Conservation (phyloP, 2,329 filamentous ascomycete species). For the Ophiostoma montium region DNA sequence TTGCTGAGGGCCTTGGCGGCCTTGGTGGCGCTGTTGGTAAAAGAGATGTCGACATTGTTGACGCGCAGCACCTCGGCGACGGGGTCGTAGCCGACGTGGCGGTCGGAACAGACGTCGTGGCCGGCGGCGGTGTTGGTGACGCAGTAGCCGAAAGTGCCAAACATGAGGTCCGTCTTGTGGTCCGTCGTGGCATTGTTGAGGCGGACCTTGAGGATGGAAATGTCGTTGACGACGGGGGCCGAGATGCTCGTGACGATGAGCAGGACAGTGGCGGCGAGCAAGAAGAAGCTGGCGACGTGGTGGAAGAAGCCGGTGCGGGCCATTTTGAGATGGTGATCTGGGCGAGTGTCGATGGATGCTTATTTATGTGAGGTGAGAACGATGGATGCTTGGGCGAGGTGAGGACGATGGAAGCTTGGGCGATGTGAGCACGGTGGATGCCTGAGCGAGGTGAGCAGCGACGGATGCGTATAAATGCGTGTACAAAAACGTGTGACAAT, state of each 20-base stretch:
- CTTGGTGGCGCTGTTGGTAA: constrained; percentile 19
- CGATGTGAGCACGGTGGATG: too few species aligned
- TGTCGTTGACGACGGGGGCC: constrained; percentile 40
- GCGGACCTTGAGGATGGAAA: constrained; percentile 39
- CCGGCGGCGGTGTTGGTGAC: constrained; percentile 16
- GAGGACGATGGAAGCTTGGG: too few species aligned
- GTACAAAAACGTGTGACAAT: too few species aligned
- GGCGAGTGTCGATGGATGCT: too few species aligned
- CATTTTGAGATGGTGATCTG: constrained; percentile 20
- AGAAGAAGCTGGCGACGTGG: constrained; percentile 42
- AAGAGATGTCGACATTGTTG: constrained; percentile 24
- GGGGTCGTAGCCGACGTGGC: constrained; percentile 42
- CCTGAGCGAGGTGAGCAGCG: too few species aligned
- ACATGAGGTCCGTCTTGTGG: constrained; percentile 27
- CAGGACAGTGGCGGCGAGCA: constrained; percentile 40
- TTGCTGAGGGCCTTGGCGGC: constrained; percentile 32
- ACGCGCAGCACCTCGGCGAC: constrained; percentile 18
- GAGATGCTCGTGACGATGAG: constrained; percentile 45
- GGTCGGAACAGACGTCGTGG: constrained; percentile 27
- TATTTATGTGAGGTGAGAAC: too few species aligned
- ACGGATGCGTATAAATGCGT: too few species aligned
- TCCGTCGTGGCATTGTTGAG: constrained; percentile 24
- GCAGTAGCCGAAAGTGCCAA: constrained; percentile 50
- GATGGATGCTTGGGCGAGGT: too few species aligned
- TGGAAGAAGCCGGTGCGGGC: constrained; percentile 36